Conservation (phyloP, 2,329 filamentous ascomycete species). For the Ophioceras dolichostomum region DNA sequence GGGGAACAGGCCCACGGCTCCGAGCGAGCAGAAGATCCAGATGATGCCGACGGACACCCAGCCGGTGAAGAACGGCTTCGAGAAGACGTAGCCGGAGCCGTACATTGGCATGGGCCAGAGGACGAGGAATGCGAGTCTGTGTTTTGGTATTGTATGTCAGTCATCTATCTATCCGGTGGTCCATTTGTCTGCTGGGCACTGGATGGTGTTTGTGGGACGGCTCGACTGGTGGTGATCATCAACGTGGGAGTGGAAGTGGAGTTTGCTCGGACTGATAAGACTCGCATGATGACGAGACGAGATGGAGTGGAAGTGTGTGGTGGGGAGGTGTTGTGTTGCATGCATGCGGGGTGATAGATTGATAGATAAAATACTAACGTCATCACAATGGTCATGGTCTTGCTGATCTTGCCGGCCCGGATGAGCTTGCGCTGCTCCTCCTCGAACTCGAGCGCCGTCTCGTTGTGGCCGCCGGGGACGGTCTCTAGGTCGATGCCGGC, state of each 20-base stretch:
- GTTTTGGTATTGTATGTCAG: too few species aligned
- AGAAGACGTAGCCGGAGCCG: slow-evolving; percentile 69
- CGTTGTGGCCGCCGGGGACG: slow-evolving; percentile 32
- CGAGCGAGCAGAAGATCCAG: slow-evolving; percentile 64
- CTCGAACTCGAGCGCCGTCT: slow-evolving; percentile 24
- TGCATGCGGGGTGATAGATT: too few species aligned
- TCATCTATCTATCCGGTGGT: too few species aligned
- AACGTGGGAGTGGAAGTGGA: too few species aligned
- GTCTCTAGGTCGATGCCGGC: slow-evolving; percentile 56
- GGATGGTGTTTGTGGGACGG: too few species aligned
- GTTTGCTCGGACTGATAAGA: too few species aligned
- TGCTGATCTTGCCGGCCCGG: slow-evolving; percentile 20
- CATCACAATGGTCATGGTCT: slow-evolving; percentile 16
- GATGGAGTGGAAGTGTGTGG: too few species aligned
- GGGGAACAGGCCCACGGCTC: slow-evolving; percentile 70
- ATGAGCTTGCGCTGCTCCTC: slow-evolving; percentile 23
- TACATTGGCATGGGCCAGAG: slow-evolving; percentile 94
- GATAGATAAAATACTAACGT: slow-evolving; percentile 10
- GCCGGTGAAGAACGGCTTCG: slow-evolving; percentile 69
- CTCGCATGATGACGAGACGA: too few species aligned
- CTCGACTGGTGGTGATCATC: too few species aligned
- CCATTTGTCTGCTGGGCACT: too few species aligned
- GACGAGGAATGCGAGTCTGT: slow-evolving; percentile 58
- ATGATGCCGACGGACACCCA: slow-evolving; percentile 69
- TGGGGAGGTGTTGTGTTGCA: too few species aligned